Evolutionary conservation across 495 filamentous ascomycete genomes (phyloP).

Genomic region (Ascobolus immersus): DNA sequence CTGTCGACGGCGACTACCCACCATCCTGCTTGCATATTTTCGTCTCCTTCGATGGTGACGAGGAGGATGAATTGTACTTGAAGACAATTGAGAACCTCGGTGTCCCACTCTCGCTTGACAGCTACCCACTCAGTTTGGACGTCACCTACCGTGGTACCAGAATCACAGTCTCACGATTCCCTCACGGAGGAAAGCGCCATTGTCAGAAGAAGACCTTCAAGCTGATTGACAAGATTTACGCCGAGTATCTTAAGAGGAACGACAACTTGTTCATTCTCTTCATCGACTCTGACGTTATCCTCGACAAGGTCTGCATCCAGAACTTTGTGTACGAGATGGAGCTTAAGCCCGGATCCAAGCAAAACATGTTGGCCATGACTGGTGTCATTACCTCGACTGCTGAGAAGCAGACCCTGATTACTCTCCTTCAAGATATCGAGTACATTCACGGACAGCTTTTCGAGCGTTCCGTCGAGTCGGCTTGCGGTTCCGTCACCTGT

Average conservation of each 20-base stretch:
- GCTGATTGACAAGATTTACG: slow-evolving; percentile 82
- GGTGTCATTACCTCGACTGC: slow-evolving; percentile 93
- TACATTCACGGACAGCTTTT: slow-evolving; percentile 96
- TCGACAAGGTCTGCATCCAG: slow-evolving; percentile 77
- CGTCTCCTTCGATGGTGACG: slow-evolving; percentile 79
- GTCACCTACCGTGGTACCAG: slow-evolving; percentile 57
- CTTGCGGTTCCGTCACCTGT: slow-evolving; percentile 84
- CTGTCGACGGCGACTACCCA: slow-evolving; percentile 88
- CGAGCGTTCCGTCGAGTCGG: slow-evolving; percentile 87
- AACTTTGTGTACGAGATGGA: slow-evolving; percentile 99
- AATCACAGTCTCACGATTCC: slow-evolving; percentile 79
- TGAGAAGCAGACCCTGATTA: slow-evolving; percentile 66
- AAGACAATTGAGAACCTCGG: slow-evolving; percentile 72
- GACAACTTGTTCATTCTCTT: slow-evolving; percentile 91
- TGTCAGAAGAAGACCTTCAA: slow-evolving; percentile 90
- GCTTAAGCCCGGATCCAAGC: slow-evolving; percentile 73
- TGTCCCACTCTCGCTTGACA: slow-evolving; percentile 48
- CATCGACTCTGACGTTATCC: slow-evolving; percentile 94
- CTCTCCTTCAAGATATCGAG: slow-evolving; percentile 89
- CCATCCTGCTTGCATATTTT: slow-evolving; percentile 86
- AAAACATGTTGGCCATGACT: slow-evolving; percentile 94
- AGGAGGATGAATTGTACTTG: slow-evolving; percentile 70
- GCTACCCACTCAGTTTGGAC: slow-evolving; percentile 77
- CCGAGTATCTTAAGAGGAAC: slow-evolving; percentile 62
- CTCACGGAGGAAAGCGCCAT: slow-evolving; percentile 76